Base-by-base conservation (phyloP, 1,284 basidiomycete species). In the Cystobasidium slooffiae region DNA sequence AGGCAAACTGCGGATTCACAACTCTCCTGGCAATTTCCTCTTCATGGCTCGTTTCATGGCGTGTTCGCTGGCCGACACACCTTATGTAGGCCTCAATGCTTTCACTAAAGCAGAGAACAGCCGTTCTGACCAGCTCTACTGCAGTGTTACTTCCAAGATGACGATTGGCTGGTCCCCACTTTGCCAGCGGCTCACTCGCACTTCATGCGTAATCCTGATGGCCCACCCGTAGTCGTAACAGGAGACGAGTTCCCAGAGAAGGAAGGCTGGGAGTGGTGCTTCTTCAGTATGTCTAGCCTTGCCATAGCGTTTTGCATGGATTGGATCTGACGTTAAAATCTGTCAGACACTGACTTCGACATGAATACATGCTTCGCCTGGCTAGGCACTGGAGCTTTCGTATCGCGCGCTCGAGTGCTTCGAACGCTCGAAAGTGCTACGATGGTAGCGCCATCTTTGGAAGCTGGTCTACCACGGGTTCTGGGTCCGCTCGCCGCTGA, bases 61-160 rank as follows among this genome's bases (percentile, higher is more conserved):
- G 1, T 81, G 80, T 68, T 51, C 76, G 5, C 74, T 77, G 39
- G 67, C 79, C 3, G 10, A 52, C 0, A 80, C 80, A 1, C 74
- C 74, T 9, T 53, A 72, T 41, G 69, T 72, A 41, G 20, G 69
- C 47, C 4, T 41, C 7, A 37, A 18, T 1, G 9, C 6, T 18
- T 6, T 39, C 47, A 8, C 18, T 1, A 63, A 10, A 22, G 39
- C 3, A 47, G 6, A 65, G 31, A 31, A 9, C 6, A 53, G 24
- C 8, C 39, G 46, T 16, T 4, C 18, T 37, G 52, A 20, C n/a
- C 41, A 51, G 2, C 46, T 18, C 46, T 53, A 3, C 6, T 14
- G 18, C 69, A 76, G 68, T 81, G 80, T 68, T 80, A 74, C 75
- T 79, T 80, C 74, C 80, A 80, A 62, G 80, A 81, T 77, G 80